Evolutionary conservation across 331 rosid species (phyloP).

Genomic region (Malus hybrid): DNA sequence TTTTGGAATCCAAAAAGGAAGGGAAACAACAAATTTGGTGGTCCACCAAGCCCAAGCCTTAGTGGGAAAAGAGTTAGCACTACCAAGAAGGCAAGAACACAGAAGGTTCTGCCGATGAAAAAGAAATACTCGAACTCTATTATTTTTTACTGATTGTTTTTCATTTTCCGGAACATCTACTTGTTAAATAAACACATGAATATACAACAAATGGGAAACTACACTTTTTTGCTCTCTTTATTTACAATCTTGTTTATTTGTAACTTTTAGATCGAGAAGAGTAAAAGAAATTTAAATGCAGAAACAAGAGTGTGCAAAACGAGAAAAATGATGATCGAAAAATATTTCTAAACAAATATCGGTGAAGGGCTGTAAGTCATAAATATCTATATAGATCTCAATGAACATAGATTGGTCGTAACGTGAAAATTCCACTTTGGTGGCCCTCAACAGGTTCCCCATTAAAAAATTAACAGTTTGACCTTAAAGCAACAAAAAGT

Average conservation of each 20-base stretch:
- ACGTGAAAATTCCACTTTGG: slow-evolving; percentile 18
- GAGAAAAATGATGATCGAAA: too few relatives aligned
- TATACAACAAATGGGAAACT: background rate
- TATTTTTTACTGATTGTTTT: background rate
- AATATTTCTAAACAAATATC: background rate
- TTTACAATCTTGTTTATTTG: background rate
- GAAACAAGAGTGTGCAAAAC: too few relatives aligned
- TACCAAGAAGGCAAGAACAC: background rate
- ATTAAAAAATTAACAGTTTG: too few relatives aligned
- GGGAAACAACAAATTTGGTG: background rate
- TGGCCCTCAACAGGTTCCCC: slow-evolving; percentile 14
- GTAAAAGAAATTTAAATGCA: too few relatives aligned
- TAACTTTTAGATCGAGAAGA: too few relatives aligned
- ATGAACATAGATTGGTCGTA: slow-evolving; percentile 13
- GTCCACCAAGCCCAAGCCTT: slow-evolving; percentile 6
- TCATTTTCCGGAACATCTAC: background rate
- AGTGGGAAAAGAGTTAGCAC: background rate
- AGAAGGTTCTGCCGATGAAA: background rate
- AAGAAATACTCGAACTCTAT: background rate
- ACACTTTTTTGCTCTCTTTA: background rate
- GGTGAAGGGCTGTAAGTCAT: background rate
- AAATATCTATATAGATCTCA: slow-evolving; percentile 2
- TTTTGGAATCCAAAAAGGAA: slow-evolving; percentile 8
- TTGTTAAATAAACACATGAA: background rate
- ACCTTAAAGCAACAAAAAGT: too few relatives aligned